Evolutionary conservation across 257 asterid genomes (phyloP).

Genomic region (Scutellaria baicalensis): DNA sequence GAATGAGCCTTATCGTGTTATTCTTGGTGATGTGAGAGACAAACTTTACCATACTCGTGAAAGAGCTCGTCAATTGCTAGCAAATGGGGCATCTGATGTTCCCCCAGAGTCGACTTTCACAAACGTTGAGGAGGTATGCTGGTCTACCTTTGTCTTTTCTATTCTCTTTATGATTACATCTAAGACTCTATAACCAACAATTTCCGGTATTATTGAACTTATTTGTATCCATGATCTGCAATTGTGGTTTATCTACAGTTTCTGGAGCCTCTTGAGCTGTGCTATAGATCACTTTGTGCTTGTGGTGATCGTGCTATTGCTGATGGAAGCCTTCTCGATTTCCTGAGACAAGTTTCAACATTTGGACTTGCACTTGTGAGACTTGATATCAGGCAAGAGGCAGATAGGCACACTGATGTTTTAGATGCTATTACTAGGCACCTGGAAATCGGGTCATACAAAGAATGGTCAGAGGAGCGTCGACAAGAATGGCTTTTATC

Average conservation of each 20-base stretch:
- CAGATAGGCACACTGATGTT: slow-evolving; percentile 84
- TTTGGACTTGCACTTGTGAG: slow-evolving; percentile 81
- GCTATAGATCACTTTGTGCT: slow-evolving; percentile 72
- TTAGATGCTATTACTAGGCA: slow-evolving; percentile 72
- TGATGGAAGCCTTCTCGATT: slow-evolving; percentile 86
- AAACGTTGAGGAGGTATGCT: slow-evolving; percentile 55
- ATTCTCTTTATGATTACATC: too few relatives aligned
- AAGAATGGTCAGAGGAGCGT: slow-evolving; percentile 76
- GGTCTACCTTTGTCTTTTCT: background rate
- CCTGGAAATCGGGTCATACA: slow-evolving; percentile 71
- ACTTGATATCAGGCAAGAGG: slow-evolving; percentile 87
- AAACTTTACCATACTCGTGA: slow-evolving; percentile 75
- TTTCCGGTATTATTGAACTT: too few relatives aligned
- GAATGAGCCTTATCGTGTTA: slow-evolving; percentile 79
- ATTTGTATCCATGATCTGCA: background rate
- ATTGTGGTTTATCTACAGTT: slow-evolving; percentile 29
- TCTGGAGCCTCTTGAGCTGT: slow-evolving; percentile 82
- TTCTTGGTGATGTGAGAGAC: slow-evolving; percentile 83
- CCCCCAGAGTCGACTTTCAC: slow-evolving; percentile 56
- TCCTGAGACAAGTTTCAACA: slow-evolving; percentile 76
- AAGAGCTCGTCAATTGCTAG: slow-evolving; percentile 67
- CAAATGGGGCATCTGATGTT: slow-evolving; percentile 52
- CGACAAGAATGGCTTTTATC: slow-evolving; percentile 83
- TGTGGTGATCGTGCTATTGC: slow-evolving; percentile 77
- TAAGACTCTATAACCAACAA: too few relatives aligned